Evolutionary conservation across 2,329 filamentous ascomycete species (phyloP).

Genomic region (Verticillium klebahnii): DNA sequence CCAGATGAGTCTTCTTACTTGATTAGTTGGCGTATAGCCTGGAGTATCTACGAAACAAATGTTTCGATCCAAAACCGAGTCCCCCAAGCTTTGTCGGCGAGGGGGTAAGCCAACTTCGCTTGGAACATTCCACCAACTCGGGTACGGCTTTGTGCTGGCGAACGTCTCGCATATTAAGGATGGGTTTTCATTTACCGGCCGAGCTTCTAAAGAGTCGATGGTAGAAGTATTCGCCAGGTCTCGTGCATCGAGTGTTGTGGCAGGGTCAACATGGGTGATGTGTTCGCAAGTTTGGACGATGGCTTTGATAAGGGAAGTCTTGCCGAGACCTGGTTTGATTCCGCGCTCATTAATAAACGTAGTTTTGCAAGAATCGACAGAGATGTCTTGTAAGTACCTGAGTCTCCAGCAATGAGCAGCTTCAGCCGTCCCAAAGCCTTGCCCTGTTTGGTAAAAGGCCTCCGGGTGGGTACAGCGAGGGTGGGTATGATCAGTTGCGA

Average conservation of each 20-base stretch:
- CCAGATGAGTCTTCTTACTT: conserved; percentile 38
- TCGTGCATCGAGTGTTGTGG: conserved; percentile 23
- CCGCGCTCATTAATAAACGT: conserved; percentile 12
- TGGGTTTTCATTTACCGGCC: conserved; percentile 8
- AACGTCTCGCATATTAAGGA: conserved; percentile 58
- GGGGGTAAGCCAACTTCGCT: conserved; percentile 53
- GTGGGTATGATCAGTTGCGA: conserved; percentile 98
- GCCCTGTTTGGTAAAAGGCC: conserved; percentile 85
- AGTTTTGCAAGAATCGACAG: neutral
- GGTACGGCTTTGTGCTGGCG: conserved; percentile 79
- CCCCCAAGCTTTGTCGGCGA: conserved; percentile 53
- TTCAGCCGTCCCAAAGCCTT: conserved; percentile 82
- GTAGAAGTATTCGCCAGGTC: neutral
- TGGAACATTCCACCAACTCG: conserved; percentile 82
- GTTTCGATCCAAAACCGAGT: conserved; percentile 82
- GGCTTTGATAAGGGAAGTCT: conserved; percentile 83
- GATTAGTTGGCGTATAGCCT: conserved; percentile 51
- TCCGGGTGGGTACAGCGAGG: conserved; percentile 80
- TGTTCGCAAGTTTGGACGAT: conserved; percentile 84
- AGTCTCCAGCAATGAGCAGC: conserved; percentile 77
- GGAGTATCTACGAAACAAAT: conserved; percentile 89
- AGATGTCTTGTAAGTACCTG: conserved; percentile 48
- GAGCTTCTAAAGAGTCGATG: neutral
- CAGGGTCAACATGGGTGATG: conserved; percentile 86
- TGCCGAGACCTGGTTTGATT: conserved; percentile 63